Evolutionary conservation across 345 rosid genomes (phyloP), one percentile per base, ranked within the genome.

Genomic region (Heritiera fomes): DNA sequence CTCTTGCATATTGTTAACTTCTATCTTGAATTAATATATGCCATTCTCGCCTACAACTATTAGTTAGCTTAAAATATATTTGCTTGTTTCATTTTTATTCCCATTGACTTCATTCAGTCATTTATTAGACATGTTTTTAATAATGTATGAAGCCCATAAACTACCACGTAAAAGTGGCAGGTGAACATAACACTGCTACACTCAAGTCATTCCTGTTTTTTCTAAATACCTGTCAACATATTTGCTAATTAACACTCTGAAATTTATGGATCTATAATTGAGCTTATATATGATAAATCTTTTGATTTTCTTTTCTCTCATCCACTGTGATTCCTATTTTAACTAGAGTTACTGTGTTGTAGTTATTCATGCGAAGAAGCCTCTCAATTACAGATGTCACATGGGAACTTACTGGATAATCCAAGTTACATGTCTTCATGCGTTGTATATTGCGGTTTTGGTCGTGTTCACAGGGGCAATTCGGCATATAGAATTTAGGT

Each of bases 401-500:
- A 77, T 90, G 91, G 84, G 79, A 70, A 73, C 78, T 78, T 81
- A 47, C 40, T 93, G 94, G 93, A 77, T 91, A 55, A 53, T 91
- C 78, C 90, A 92, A 5, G 87, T 83, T 43, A 77, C 89, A 80
- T 84, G 82, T 78, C 85, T 95, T 61, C 98, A 95, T 75, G 58
- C 77, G 2, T 71, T 85, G 45, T 91, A 90, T 79, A 87, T 95
- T 34, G 83, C 88, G 75, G 83, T 82, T 74, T 85, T 95, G 80
- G 80, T 89, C 78, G 91, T 86, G 70, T 89, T 91, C 78, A 88
- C 92, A 8, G 78, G 87, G 69, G 90, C 91, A 0, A 81, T 93
- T 80, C 89, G 89, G 49, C 98, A 91, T 81, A 84, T 95, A 69
- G 97, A 95, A 82, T 95, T 95, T 81, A 87, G 92, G 53, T 95